Evolutionary conservation across 352 stramenopile genomes (phyloP).

Genomic region (Globisporangium cederbergense): DNA sequence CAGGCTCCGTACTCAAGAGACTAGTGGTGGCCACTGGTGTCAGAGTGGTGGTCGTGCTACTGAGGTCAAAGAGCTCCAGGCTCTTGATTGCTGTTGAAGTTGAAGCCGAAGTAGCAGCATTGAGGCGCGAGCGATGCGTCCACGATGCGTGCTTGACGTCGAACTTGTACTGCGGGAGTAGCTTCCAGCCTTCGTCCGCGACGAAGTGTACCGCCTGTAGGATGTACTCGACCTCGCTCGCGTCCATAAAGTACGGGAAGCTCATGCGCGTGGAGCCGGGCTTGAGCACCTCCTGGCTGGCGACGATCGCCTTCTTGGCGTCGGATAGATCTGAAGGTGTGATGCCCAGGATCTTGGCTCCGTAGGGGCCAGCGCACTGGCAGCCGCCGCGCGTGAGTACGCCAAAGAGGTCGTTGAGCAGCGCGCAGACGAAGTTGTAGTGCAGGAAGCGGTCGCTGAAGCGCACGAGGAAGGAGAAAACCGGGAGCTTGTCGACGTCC

Average conservation of each 20-base stretch:
- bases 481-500: constrained; percentile 73
- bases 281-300: constrained; percentile 90
- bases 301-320: constrained; percentile 84
- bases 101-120: constrained; percentile 17
- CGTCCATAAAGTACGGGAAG: constrained; percentile 84
- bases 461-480: constrained; percentile 94
- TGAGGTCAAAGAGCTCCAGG: background rate
- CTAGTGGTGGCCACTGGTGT: too few relatives aligned
- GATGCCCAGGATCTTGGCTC: constrained; percentile 90
- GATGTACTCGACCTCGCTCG: constrained; percentile 92
- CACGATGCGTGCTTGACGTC: constrained; percentile 94
- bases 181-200: constrained; percentile 88
- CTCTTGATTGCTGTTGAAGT: background rate
- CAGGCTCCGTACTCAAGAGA: too few relatives aligned
- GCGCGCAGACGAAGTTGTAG: constrained; percentile 71
- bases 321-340: constrained; percentile 50
- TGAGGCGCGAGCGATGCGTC: constrained; percentile 73
- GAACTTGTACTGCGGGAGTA: constrained; percentile 94
- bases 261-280: constrained; percentile 94
- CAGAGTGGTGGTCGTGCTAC: background rate
- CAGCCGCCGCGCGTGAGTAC: constrained; percentile 67
- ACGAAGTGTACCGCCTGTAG: constrained; percentile 92
- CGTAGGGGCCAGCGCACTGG: constrained; percentile 93
- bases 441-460: constrained; percentile 91
- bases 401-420: constrained; percentile 98